Percentiles rank a stretch among this genome's conserved stretches.
phyloP scores from a whole-genome alignment of 148 eudicot genomes.

The Cornus kousa region DNA sequence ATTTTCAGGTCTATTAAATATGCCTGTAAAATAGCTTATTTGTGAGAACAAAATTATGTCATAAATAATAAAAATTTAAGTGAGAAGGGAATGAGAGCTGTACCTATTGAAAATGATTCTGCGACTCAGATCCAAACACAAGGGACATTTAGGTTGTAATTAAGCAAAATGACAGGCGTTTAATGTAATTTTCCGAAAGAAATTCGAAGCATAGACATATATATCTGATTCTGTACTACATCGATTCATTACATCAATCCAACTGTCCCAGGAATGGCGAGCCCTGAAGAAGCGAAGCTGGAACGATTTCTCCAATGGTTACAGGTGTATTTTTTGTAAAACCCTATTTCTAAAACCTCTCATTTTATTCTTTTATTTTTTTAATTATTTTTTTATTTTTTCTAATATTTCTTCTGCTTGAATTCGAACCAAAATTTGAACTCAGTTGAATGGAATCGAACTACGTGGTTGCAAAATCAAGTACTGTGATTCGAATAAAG shows the following conservation, averaged over 20 bases:
- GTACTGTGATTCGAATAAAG: slow-evolving; percentile 67
- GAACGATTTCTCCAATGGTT: slow-evolving; percentile 73
- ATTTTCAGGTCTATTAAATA: too few species aligned
- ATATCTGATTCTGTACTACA: too few species aligned
- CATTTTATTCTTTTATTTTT: not conserved
- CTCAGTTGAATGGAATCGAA: slow-evolving; percentile 70
- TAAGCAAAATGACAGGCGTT: too few species aligned
- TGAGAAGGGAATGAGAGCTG: too few species aligned
- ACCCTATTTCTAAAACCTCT: not conserved
- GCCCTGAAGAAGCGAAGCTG: slow-evolving; percentile 51
- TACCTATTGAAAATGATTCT: too few species aligned
- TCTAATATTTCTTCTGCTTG: not conserved
- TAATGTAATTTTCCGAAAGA: too few species aligned
- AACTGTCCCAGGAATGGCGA: slow-evolving; percentile 25
- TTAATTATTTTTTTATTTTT: not conserved
- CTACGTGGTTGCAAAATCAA: slow-evolving; percentile 75
- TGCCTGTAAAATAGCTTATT: too few species aligned
- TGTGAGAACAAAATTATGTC: too few species aligned
- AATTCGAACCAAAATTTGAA: slow-evolving; percentile 20
- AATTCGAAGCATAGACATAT: too few species aligned
- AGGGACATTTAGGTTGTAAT: too few species aligned
- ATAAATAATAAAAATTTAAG: too few species aligned
- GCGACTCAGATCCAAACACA: too few species aligned
- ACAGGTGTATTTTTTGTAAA: slow-evolving; percentile 30
- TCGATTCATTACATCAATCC: not conserved